Conservation (phyloP, 148 eudicot species). For the Rhododendron ovatum region DNA sequence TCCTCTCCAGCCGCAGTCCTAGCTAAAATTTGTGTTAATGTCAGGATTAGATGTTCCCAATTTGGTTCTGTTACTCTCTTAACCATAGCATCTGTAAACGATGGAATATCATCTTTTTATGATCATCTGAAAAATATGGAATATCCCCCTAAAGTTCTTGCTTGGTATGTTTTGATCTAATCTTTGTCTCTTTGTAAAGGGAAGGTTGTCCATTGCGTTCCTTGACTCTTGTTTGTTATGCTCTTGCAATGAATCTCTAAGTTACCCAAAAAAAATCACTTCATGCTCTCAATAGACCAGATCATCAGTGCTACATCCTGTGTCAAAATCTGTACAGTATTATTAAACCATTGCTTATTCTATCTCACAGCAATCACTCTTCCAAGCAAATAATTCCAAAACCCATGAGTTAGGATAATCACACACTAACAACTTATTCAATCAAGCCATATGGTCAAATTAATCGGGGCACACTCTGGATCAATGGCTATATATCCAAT, state of each 20-base stretch:
- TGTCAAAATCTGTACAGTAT: neutral
- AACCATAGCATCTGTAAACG: neutral
- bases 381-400: neutral
- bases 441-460: neutral
- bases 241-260: neutral
- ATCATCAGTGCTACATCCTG: neutral
- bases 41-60: neutral
- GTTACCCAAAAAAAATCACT: neutral
- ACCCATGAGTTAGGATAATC: neutral
- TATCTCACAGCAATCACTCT: neutral
- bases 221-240: neutral
- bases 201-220: neutral
- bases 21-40: neutral
- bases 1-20: neutral
- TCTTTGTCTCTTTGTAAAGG: neutral
- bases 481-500: neutral
- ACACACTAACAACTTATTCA: neutral
- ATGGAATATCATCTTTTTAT: neutral
- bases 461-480: neutral
- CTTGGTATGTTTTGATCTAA: neutral
- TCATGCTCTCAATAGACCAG: neutral
- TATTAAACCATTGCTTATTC: neutral
- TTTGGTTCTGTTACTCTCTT: neutral
- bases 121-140: neutral
- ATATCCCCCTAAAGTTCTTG: neutral